phyloP scores from a whole-genome alignment of 2,329 filamentous ascomycete species.

The Gyromitra esculenta region DNA sequence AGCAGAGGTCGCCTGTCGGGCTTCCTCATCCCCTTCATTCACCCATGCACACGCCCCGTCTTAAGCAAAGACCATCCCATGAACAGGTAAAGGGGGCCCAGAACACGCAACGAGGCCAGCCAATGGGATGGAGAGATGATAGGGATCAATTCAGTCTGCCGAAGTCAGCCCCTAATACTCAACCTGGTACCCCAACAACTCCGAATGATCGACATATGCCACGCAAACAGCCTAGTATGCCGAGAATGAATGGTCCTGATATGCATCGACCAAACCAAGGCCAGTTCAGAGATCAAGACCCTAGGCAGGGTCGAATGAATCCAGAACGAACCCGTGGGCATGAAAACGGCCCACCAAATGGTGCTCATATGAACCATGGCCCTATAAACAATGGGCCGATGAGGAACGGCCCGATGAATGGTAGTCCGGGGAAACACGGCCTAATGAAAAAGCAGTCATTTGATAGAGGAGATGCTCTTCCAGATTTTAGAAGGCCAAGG shows the following conservation, averaged over 20 bases:
- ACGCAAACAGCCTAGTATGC: constrained; percentile 49
- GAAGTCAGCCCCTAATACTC: constrained; percentile 44
- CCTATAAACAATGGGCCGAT: constrained; percentile 24
- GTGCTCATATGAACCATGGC: constrained; percentile 11
- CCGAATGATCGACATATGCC: constrained; percentile 39
- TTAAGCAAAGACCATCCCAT: constrained; percentile 45
- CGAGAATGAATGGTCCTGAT: constrained; percentile 46
- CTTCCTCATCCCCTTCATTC: constrained; percentile 51
- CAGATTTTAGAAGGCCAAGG: constrained; percentile 43
- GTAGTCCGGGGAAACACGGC: constrained; percentile 10
- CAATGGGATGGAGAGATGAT: constrained; percentile 54
- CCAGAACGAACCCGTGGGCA: constrained; percentile 15
- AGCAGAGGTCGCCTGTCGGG: constrained; percentile 38
- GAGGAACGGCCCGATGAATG: constrained; percentile 14
- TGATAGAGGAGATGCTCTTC: constrained; percentile 37
- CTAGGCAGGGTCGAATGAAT: constrained; percentile 28
- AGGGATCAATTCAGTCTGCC: constrained; percentile 30
- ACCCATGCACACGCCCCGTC: constrained; percentile 45
- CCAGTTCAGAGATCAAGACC: constrained; percentile 41
- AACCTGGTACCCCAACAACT: constrained; percentile 46
- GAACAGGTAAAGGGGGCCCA: constrained; percentile 49
- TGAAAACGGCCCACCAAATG: constrained; percentile 35
- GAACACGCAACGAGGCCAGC: constrained; percentile 48
- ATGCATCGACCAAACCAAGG: constrained; percentile 38
- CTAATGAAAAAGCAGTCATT: constrained; percentile 39